A percentile compares a stretch with the other conserved stretches of the same genome.
Evolutionary conservation across 1,284 basidiomycete species (phyloP).

Genomic region (Pterulicium gracile): DNA sequence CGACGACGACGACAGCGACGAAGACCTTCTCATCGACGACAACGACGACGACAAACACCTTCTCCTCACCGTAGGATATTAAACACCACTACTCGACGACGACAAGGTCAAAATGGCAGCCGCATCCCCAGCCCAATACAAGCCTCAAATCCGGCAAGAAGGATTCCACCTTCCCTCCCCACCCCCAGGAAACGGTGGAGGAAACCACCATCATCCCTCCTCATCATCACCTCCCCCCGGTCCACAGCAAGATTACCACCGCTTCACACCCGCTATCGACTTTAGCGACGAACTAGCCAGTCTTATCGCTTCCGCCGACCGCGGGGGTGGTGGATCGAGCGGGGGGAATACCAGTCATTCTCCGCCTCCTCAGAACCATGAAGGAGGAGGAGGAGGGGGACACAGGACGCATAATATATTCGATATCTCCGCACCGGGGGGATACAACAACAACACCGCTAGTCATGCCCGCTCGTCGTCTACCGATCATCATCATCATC

Average conservation of each 20-base stretch:
- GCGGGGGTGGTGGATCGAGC: too few species aligned
- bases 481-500: too few species aligned
- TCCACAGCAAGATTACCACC: slow-evolving; percentile 17
- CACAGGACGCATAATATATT: slow-evolving; percentile 57
- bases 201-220: slow-evolving; percentile 15
- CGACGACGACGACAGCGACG: too few species aligned
- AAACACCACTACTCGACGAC: too few species aligned
- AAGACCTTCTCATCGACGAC: too few species aligned
- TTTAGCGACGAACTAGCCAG: slow-evolving; percentile 53
- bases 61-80: too few species aligned
- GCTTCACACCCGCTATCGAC: slow-evolving; percentile 31
- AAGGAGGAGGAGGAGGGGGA: slow-evolving; percentile 9
- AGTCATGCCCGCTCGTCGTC: slow-evolving; percentile 16
- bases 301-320: slow-evolving; percentile 31
- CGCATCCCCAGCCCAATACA: too few species aligned
- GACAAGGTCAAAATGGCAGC: too few species aligned
- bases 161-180: slow-evolving; percentile 50
- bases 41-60: too few species aligned
- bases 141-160: slow-evolving; percentile 34
- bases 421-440: slow-evolving; percentile 45
- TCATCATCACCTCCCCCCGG: slow-evolving; percentile 19
- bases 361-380: not conserved
- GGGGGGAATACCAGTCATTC: too few species aligned
- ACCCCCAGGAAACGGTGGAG: too few species aligned
- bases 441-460: too few species aligned